Base-by-base conservation (phyloP, 2,329 filamentous ascomycete genomes). In the Blastomyces silverae region DNA sequence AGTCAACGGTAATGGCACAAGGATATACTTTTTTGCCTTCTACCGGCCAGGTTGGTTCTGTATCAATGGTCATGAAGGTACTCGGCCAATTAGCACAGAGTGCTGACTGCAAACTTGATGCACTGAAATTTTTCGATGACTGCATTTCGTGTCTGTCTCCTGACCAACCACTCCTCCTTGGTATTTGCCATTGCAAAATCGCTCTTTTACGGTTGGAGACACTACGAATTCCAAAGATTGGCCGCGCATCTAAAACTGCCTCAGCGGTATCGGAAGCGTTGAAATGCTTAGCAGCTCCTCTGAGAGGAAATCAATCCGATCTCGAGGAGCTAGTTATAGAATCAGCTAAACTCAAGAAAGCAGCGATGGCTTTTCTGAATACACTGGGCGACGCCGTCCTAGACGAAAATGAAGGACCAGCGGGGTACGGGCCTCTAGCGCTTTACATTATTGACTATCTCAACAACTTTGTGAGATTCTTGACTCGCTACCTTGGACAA, bases 291-390 rank as follows among this genome's bases (percentile, higher is more conserved):
- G 74, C 72, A 20, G 68, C 76, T 39, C 73, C 75, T 34, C 65
- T 79, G 11, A 76, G 75, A 66, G 79, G 79, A 3, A 79, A 72
- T 37, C 65, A 73, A 11, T 70, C 68, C 52, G 78, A 80, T 44
- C 66, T 80, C n/a, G 79, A 80, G 65, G 78, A 80, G 44, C 69
- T 80, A 5, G 68, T 80, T 17, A 70, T 80, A 55, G 77, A 78
- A 67, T 71, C 78, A 31, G 76, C 77, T 3, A 77, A 74, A 65
- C 69, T 80, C 44, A 79, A 79, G 65, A 80, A 79, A 64, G 61
- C 74, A 37, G 70, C 77, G 3, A 77, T 79, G 71, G 71, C 70
- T 53, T 74, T 64, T 53, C 37, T 66, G 13, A 64, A 65, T 44
- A 50, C 59, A 31, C 22, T 66, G 39, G 72, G 69, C 69, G 17